Base-by-base conservation (phyloP, 2,329 filamentous ascomycete genomes). In the Fusarium subtropicale region DNA sequence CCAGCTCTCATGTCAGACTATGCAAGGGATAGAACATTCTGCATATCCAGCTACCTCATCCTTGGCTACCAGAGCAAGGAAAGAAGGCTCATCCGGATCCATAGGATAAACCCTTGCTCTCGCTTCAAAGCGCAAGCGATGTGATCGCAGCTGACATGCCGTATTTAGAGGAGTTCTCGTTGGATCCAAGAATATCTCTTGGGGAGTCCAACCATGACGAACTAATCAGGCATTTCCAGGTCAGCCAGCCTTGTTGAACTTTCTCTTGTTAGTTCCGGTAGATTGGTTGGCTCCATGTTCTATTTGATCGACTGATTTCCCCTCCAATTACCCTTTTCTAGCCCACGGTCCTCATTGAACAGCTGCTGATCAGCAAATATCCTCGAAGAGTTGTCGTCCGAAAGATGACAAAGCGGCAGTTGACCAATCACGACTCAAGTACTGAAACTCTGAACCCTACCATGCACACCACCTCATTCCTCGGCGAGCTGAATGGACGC, bases 231-330 rank as follows among this genome's bases (percentile, higher is more conserved):
- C 58, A 67, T 41, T 51, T 57, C 38, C 38, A 42, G 46, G 47
- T 66, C 65, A 68, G 65, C 60, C 59, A 68, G 65, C 64, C 65
- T 55, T 46, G 41, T 64, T 28, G 31, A 62, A 42, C 48, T 59
- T 70, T 67, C 41, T 56, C 52, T 36, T 53, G 42, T 34, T 64
- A 41, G 28, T 28, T 56, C 52, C 60, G 60, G 56, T 16, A 50
- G 20, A 56, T 22, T 59, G 52, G 52, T 55, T 67, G 66, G 56
- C 36, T 42, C 31, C 31, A 24, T 20, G 13, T 34, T 68, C 12
- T 34, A 60, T 54, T 60, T 31, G 28, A 47, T 70, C 52, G 36
- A 54, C 53, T 70, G 44, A 70, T 67, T 10, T 51, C 13, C 45
- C 31, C 15, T 67, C 46, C 13, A 16, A 36, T 44, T 63, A 57